phyloP scores from a whole-genome alignment of 495 filamentous ascomycete genomes.

The Trichoderma reesei region DNA sequence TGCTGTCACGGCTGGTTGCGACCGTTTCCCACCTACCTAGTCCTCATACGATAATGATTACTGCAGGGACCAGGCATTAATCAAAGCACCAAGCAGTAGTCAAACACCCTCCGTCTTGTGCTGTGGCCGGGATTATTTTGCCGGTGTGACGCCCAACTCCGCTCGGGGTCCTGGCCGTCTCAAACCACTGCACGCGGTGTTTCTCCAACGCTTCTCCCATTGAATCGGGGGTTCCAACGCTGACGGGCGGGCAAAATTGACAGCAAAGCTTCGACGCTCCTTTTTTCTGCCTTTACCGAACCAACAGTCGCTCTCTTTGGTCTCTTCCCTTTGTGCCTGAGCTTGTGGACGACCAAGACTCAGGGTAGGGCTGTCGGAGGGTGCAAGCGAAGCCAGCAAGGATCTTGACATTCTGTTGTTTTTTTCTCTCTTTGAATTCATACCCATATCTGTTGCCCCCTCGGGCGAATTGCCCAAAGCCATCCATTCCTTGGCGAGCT shows the following conservation, averaged over 20 bases:
- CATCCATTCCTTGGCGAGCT: neutral
- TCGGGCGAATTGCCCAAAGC: neutral
- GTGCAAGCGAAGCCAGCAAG: neutral
- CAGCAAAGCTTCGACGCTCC: neutral
- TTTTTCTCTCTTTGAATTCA: neutral
- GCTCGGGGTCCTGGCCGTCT: neutral
- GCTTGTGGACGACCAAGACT: neutral
- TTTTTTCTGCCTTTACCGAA: neutral
- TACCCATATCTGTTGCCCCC: neutral
- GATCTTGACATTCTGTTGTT: neutral
- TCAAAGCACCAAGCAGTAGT: neutral
- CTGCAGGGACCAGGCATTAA: neutral
- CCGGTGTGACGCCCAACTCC: neutral
- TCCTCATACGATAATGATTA: too few relatives aligned
- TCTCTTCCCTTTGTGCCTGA: neutral
- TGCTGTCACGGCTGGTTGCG: too few relatives aligned
- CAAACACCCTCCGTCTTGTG: neutral
- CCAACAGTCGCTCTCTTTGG: neutral
- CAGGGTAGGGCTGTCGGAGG: neutral
- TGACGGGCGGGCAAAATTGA: neutral
- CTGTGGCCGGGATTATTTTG: neutral
- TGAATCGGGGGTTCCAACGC: neutral
- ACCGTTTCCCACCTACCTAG: too few relatives aligned
- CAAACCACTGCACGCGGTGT: neutral
- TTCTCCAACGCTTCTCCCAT: neutral